Base-by-base conservation (phyloP, 768 basidiomycete genomes). In the Hysterangium stoloniferum region DNA sequence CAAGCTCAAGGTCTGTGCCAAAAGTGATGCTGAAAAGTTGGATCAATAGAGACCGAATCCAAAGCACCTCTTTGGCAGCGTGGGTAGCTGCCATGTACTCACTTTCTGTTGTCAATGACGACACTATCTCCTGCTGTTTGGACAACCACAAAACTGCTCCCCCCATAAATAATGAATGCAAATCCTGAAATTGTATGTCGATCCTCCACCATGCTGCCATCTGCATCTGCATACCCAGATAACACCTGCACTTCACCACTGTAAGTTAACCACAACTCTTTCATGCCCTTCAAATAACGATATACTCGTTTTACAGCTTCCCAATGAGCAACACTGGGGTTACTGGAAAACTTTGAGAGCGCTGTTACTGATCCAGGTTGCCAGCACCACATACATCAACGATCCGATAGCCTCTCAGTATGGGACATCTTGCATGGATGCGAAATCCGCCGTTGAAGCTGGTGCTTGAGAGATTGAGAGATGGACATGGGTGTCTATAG, bases 301-400 rank as follows among this genome's bases (percentile, higher is more conserved):
- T 58, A 45, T 8, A 59, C 37, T n/a, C 44, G 45, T 38, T 56
- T 54, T 12, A 46, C 38, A 4, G 55, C 47, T 8, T 38, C 45
- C 58, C 58, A 58, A 34, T 58, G 58, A 19, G 43, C 45, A 12
- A 15, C n/a, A n/a, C 51, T 45, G 7, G 58, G 58, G 28, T 56
- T 54, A 6, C 15, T 2, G 27, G 11, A 17, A 48, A 59, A 59
- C 15, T 52, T 42, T 20, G 31, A 34, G 15, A 52, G 34, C 13
- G 19, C 1, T 17, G 13, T 20, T 2, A 45, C 22, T 5, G 58
- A 55, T 55, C 31, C 48, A 19, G 7, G 57, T 59, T 11, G 20
- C 44, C 13, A 52, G 36, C 11, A 49, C 45, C 4, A 61, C 54
- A 51, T 65, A 68, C 59, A 64, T 64, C 25, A 67, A 52, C 4